Percentiles rank a stretch among this genome's conserved stretches.
These are phyloP conservation scores for Crucihimalaya himalaica DNA, from an alignment of 345 rosid genomes.

Conservation along the genomic window DNA sequence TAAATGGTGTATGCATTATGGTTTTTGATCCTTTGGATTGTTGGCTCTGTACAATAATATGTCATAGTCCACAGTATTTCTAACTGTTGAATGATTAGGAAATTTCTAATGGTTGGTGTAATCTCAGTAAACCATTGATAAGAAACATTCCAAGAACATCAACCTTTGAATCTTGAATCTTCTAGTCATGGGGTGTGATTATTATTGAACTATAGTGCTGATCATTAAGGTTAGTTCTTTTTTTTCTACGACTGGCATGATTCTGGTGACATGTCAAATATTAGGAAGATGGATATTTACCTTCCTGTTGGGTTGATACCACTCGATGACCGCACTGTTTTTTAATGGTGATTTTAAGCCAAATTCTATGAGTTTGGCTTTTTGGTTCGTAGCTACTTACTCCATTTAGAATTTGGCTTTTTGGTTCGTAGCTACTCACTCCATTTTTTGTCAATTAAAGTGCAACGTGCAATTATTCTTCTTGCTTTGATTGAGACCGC, in stretches of 20 bases:
- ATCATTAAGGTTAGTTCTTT: neutral
- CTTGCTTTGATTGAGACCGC: neutral
- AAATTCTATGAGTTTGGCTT: no score
- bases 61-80: neutral
- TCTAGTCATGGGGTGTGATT: neutral
- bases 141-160: neutral
- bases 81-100: neutral
- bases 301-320: neutral
- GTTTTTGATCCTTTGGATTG: slow-evolving; percentile 13
- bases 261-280: neutral
- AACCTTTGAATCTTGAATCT: neutral
- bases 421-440: no score
- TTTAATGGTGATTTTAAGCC: no score
- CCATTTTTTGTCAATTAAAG: no score
- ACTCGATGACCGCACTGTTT: no score
- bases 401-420: no score
- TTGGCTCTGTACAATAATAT: neutral
- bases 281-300: neutral
- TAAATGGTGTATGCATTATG: slow-evolving; percentile 4
- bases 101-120: neutral
- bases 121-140: neutral
- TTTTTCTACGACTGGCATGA: neutral
- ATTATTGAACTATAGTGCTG: neutral
- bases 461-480: no score
- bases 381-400: no score